Conservation (phyloP, 345 rosid species). For the Brassica cretica region DNA sequence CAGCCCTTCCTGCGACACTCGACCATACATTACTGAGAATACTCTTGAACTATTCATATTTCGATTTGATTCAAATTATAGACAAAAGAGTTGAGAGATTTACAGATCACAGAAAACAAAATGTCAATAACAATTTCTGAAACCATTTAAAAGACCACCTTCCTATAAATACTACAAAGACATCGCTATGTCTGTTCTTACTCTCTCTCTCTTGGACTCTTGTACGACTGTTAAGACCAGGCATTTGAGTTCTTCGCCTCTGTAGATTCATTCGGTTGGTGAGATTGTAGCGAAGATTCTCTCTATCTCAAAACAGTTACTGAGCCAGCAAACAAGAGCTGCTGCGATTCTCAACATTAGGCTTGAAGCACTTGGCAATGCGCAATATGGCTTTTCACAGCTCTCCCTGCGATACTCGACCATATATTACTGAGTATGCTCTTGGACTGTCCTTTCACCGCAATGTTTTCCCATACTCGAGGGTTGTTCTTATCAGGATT, state of each 20-base stretch:
- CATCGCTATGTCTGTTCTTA: conserved; percentile 39
- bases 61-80: neutral
- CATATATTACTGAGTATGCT: conserved; percentile 72
- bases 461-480: conserved; percentile 83
- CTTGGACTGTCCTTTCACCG: conserved; percentile 75
- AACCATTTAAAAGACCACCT: neutral
- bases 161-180: conserved; percentile 38
- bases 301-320: conserved; percentile 1
- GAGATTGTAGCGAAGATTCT: neutral
- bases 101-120: neutral
- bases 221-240: conserved; percentile 15
- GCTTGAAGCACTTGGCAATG: conserved; percentile 98
- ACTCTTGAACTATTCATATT: conserved; percentile 49
- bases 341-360: conserved; percentile 23
- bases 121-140: conserved; percentile 3
- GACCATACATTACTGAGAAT: conserved; percentile 81
- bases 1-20: conserved; percentile 82
- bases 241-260: neutral
- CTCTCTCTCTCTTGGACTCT: conserved; percentile 20
- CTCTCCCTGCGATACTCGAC: conserved; percentile 97
- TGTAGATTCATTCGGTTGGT: neutral
- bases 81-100: neutral
- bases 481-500: conserved; percentile 74
- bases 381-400: conserved; percentile 79
- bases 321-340: too few species aligned